Conservation (phyloP, 2,329 filamentous ascomycete genomes). For the Ceratocystis huliohia region DNA sequence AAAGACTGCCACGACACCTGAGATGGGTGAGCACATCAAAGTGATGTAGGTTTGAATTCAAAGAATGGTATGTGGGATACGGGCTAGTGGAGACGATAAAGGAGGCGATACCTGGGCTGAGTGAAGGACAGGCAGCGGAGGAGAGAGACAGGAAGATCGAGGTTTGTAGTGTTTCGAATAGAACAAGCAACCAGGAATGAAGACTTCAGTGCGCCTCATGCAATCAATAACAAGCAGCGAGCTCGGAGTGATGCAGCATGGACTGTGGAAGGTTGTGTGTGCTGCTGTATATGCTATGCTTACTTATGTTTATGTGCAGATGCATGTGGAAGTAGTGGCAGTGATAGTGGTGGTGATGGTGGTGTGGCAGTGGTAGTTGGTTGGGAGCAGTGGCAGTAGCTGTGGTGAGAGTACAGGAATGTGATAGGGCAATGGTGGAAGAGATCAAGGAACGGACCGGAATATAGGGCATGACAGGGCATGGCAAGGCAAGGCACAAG, state of each 20-base stretch:
- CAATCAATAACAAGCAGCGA: neutral
- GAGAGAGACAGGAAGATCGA: too few species aligned
- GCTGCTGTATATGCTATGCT: too few species aligned
- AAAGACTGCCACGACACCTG: neutral
- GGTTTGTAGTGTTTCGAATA: neutral
- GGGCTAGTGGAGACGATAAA: neutral
- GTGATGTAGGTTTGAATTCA: neutral
- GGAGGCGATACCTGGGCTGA: neutral
- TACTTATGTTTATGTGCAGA: too few species aligned
- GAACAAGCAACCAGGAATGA: neutral
- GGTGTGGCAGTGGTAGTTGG: neutral
- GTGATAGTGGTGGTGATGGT: neutral
- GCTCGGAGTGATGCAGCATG: neutral
- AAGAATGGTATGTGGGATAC: neutral
- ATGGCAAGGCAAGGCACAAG: neutral
- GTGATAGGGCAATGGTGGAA: neutral
- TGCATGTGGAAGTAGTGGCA: neutral
- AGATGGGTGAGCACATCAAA: neutral
- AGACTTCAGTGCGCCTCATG: neutral
- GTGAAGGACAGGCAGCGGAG: too few species aligned
- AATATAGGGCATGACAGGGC: neutral
- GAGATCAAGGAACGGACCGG: neutral
- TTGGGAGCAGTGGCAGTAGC: neutral
- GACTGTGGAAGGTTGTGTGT: neutral
- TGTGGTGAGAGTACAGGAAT: constrained; percentile 9